Percentiles rank a stretch among this genome's conserved stretches.
phyloP scores from a whole-genome alignment of 2,329 filamentous ascomycete genomes.

The Sphaerostilbella broomeana region DNA sequence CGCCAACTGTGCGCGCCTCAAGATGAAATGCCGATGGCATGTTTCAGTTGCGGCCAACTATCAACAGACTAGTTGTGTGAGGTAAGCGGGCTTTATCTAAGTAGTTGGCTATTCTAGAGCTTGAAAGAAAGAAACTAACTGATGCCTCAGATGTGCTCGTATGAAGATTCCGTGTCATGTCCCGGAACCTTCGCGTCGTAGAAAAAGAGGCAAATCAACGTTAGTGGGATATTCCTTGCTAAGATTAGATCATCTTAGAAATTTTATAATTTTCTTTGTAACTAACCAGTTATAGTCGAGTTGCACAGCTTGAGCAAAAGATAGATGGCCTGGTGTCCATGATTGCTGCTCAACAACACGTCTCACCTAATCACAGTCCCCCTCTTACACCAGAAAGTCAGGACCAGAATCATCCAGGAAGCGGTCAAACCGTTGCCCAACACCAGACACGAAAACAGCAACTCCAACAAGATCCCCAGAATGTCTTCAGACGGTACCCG shows the following conservation, averaged over 20 bases:
- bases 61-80: constrained; percentile 22
- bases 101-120: neutral
- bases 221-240: constrained; percentile 9
- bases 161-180: constrained; percentile 29
- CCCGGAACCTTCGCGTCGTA: constrained; percentile 27
- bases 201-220: constrained; percentile 32
- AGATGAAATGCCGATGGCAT: constrained; percentile 33
- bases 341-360: constrained; percentile 26
- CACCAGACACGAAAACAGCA: neutral
- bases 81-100: constrained; percentile 16
- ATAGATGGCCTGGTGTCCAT: constrained; percentile 35
- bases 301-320: constrained; percentile 33
- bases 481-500: too few relatives aligned
- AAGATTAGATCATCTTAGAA: too few relatives aligned
- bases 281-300: constrained; percentile 23
- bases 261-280: neutral
- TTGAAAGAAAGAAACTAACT: neutral
- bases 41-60: constrained; percentile 15
- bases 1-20: constrained; percentile 28
- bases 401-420: too few relatives aligned
- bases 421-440: too few relatives aligned
- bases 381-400: constrained; percentile 15
- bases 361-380: constrained; percentile 15
- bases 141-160: constrained; percentile 25
- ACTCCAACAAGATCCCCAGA: neutral